Evolutionary conservation across 805 yeast species (phyloP), one percentile per base, ranked within the genome.

Genomic region (Limtongia smithiae): DNA sequence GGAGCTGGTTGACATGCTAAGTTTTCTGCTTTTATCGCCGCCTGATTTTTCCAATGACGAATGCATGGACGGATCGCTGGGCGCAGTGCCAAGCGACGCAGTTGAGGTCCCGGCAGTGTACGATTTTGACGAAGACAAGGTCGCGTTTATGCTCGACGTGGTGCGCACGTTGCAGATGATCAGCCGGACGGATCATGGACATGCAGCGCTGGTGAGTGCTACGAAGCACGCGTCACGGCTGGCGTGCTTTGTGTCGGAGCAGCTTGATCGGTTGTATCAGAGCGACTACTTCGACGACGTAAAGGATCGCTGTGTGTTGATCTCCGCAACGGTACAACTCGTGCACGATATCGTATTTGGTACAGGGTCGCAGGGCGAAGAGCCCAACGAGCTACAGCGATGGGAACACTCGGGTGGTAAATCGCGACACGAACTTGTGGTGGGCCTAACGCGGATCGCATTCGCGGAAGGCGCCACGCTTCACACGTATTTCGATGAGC

Each of bases 401-500:
- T 32, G 38, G 12, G n/a, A 17, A 5, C 44, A 47, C 7, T 52
- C 50, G 15, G 49, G 46, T 4, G 51, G 50, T 18, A 46, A 45
- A 18, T n/a, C n/a, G n/a, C n/a, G n/a, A n/a, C 56, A 58, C 30
- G 63, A 61, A 31, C 41, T 52, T 33, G 49, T 62, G 8, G 61
- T 63, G 3, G 53, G 58, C 1, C 45, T 65, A 34, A 59, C 67
- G 2, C 39, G 65, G 8, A 57, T 65, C 11, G 65, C 63, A 7
- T 55, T 59, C 44, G 58, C 61, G 17, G 55, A 48, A 9, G 53
- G 34, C 17, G 56, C 46, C 14, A 43, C 34, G 15, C 8, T 27
- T 18, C 51, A 57, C 11, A 46, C 34, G 6, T 17, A 28, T 7
- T 82, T 81, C 60, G 81, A 78, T 48, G 77, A 72, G 48, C 81